These are phyloP conservation scores for Nothophaeocryptopus gaeumannii DNA, from an alignment of 2,329 filamentous ascomycete species.

Conservation along the genomic window DNA sequence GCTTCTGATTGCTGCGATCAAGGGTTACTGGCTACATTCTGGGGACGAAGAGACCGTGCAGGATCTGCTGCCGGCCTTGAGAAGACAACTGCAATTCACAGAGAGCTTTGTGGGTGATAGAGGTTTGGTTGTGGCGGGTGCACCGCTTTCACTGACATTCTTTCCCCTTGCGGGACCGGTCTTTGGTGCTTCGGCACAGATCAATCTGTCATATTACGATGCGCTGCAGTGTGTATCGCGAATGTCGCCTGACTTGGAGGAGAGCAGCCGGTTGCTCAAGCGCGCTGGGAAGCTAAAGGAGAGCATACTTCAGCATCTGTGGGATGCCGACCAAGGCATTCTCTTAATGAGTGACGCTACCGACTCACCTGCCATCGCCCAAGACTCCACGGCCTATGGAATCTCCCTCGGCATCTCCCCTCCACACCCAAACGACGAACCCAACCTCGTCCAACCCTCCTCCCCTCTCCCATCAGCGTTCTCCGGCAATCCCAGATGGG, in stretches of 20 bases:
- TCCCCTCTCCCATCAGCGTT: not conserved
- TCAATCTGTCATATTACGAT: not conserved
- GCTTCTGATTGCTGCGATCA: constrained; percentile 13
- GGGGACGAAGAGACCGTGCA: constrained; percentile 6
- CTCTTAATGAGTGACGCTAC: not conserved
- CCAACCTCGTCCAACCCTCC: not conserved
- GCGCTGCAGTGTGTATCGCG: not conserved
- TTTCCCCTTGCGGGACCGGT: not conserved
- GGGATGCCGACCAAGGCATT: not conserved
- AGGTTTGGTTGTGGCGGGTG: not conserved
- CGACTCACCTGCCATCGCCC: not conserved
- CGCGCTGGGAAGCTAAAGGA: not conserved
- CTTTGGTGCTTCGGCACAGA: not conserved
- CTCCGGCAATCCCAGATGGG: not conserved
- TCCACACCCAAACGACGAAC: not conserved
- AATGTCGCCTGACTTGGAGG: not conserved
- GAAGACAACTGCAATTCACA: not conserved
- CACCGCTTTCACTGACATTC: not conserved
- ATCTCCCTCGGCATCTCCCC: not conserved
- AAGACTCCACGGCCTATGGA: not conserved
- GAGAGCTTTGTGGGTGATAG: not conserved
- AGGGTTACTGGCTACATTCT: constrained; percentile 14
- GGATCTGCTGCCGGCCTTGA: constrained; percentile 1
- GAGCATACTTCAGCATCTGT: not conserved
- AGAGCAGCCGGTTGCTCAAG: not conserved